phyloP scores from a whole-genome alignment of 176 grass and related monocot genomes.

The Carex cristatella region DNA sequence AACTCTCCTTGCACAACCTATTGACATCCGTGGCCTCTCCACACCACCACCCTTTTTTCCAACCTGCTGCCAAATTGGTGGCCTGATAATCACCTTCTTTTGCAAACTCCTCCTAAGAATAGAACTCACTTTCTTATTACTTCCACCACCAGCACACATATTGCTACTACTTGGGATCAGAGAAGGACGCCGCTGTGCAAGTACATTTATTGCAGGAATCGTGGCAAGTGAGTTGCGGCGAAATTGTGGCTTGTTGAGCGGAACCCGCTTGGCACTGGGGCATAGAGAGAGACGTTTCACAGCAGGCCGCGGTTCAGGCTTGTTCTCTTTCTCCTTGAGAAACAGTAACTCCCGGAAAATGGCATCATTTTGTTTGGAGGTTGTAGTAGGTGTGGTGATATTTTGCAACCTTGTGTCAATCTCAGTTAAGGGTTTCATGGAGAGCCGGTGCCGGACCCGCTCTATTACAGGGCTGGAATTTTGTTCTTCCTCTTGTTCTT shows the following conservation, averaged over 20 bases:
- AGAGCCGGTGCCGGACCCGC: constrained; percentile 33
- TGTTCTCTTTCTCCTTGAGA: constrained; percentile 72
- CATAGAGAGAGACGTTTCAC: constrained; percentile 7
- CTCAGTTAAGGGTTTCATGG: constrained; percentile 27
- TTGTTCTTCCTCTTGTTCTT: constrained; percentile 4
- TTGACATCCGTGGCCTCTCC: constrained; percentile 22
- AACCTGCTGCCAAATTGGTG: constrained; percentile 35
- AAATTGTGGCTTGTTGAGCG: constrained; percentile 32
- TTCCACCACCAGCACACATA: constrained; percentile 21
- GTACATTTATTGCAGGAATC: constrained; percentile 36
- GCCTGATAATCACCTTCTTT: constrained; percentile 87
- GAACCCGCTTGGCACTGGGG: constrained; percentile 42
- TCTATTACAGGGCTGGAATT: constrained; percentile 29
- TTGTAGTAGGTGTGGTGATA: constrained; percentile 37
- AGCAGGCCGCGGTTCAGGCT: constrained; percentile 21
- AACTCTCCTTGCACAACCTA: constrained; percentile 27
- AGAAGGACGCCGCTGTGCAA: constrained; percentile 25
- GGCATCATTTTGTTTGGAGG: constrained; percentile 38
- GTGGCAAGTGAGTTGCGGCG: constrained; percentile 13
- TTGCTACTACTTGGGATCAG: constrained; percentile 47
- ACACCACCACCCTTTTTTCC: constrained; percentile 24
- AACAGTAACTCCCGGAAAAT: constrained; percentile 51
- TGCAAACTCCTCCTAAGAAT: constrained; percentile 87
- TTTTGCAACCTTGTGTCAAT: constrained; percentile 23
- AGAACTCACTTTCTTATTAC: constrained; percentile 57